These are phyloP conservation scores for Apiotrichum montevideense DNA, from an alignment of 1,284 basidiomycete genomes.

Conservation along the genomic window DNA sequence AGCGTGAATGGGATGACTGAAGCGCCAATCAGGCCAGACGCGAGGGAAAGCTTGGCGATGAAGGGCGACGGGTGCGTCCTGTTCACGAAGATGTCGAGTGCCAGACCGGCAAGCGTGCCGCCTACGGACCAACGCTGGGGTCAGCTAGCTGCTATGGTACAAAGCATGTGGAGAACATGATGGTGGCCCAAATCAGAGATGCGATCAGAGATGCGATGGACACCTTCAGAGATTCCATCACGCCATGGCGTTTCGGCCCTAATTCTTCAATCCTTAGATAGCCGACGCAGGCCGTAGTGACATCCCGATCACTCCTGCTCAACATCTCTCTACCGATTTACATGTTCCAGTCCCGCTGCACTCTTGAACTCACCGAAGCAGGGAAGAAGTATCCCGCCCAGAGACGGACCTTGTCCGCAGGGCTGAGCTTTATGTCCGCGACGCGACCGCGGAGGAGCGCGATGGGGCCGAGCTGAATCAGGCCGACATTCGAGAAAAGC, in stretches of 20 bases:
- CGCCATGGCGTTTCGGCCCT: too few species aligned
- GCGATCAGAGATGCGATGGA: too few species aligned
- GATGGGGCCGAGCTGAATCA: slow-evolving; percentile 20
- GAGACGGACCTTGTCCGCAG: slow-evolving; percentile 9
- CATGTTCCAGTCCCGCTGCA: too few species aligned
- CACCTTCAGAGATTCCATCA: too few species aligned
- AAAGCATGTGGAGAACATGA: not conserved
- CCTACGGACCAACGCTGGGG: slow-evolving; percentile 13
- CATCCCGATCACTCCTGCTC: too few species aligned
- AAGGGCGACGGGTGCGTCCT: slow-evolving; percentile 13
- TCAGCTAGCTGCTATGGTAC: not conserved
- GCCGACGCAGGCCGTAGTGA: too few species aligned
- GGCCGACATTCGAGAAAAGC: slow-evolving; percentile 22
- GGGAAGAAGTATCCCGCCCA: slow-evolving; percentile 17
- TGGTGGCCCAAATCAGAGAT: too few species aligned
- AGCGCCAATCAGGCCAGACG: slow-evolving; percentile 15
- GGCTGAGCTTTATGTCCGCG: not conserved
- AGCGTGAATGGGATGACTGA: slow-evolving; percentile 24
- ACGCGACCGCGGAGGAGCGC: slow-evolving; percentile 21
- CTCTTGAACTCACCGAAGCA: slow-evolving; percentile 16
- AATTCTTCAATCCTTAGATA: too few species aligned
- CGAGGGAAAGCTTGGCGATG: slow-evolving; percentile 18
- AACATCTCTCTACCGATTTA: not conserved
- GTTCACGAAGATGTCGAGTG: slow-evolving; percentile 15
- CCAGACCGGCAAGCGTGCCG: slow-evolving; percentile 4